Evolutionary conservation across 2,329 filamentous ascomycete species (phyloP).

Genomic region (Trichoderma lentiforme): DNA sequence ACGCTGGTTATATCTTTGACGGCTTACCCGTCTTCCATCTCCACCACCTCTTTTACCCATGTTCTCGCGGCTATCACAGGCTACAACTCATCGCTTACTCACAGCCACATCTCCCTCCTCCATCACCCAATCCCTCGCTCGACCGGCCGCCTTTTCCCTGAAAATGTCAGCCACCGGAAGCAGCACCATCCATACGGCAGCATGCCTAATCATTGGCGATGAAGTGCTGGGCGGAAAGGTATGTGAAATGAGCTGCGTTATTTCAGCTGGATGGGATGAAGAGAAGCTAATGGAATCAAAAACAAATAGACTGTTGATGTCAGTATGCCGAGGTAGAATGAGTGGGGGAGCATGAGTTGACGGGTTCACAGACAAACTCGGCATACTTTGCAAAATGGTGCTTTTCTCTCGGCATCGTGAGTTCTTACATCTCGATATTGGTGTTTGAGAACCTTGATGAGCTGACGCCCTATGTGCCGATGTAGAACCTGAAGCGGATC

Average conservation of each 20-base stretch:
- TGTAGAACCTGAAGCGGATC: conserved; percentile 70
- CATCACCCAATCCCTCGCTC: conserved; percentile 18
- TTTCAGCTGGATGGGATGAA: background rate
- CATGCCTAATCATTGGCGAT: conserved; percentile 93
- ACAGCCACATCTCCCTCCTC: conserved; percentile 32
- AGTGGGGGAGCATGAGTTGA: conserved; percentile 20
- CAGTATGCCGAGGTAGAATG: background rate
- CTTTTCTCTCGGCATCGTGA: conserved; percentile 58
- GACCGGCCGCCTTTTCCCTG: conserved; percentile 23
- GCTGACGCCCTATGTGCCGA: background rate
- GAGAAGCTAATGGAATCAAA: conserved; percentile 17
- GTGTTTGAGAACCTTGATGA: background rate
- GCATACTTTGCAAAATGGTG: conserved; percentile 63
- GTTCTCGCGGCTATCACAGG: conserved; percentile 72
- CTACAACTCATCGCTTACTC: conserved; percentile 63
- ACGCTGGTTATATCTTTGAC: background rate
- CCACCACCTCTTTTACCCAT: conserved; percentile 43
- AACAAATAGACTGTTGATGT: conserved; percentile 38
- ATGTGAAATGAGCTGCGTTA: conserved; percentile 18
- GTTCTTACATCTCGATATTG: conserved; percentile 20
- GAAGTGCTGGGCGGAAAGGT: conserved; percentile 95
- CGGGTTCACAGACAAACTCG: conserved; percentile 55
- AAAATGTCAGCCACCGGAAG: conserved; percentile 49
- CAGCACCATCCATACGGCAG: conserved; percentile 78
- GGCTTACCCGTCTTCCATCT: background rate